Percentiles rank a stretch among this genome's conserved stretches.
phyloP scores from a whole-genome alignment of 1,284 basidiomycete genomes.

The Melampsora larici-populina region DNA sequence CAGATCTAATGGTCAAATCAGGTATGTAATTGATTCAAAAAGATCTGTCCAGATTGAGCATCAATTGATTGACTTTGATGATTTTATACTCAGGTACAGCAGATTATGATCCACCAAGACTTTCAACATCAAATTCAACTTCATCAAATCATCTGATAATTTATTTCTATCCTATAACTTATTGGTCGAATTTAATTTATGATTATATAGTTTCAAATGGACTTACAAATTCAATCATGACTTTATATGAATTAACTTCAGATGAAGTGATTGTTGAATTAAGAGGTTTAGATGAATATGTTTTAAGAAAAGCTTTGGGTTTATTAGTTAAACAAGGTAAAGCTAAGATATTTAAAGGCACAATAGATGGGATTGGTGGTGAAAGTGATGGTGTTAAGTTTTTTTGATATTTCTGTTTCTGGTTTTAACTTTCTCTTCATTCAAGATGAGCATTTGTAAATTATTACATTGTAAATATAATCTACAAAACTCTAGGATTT shows the following conservation, averaged over 20 bases:
- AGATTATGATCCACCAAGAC: constrained; percentile 16
- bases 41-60: background rate
- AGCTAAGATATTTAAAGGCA: constrained; percentile 36
- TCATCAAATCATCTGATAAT: constrained; percentile 15
- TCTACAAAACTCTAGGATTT: too few species aligned
- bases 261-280: constrained; percentile 3
- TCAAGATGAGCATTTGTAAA: too few species aligned
- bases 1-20: constrained; percentile 30
- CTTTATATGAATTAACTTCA: constrained; percentile 25
- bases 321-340: constrained; percentile 28
- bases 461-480: too few species aligned
- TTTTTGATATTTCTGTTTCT: constrained; percentile 9
- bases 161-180: constrained; percentile 6
- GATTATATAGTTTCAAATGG: constrained; percentile 14
- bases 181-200: constrained; percentile 25
- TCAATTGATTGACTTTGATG: background rate
- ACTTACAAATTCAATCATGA: constrained; percentile 33
- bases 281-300: constrained; percentile 14
- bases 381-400: constrained; percentile 39
- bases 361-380: constrained; percentile 32
- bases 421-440: background rate
- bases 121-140: background rate
- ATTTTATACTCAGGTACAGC: constrained; percentile 6
- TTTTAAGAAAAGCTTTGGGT: constrained; percentile 20
- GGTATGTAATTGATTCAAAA: background rate